phyloP scores from a whole-genome alignment of 805 yeast species.

The Monosporozyma servazzii region DNA sequence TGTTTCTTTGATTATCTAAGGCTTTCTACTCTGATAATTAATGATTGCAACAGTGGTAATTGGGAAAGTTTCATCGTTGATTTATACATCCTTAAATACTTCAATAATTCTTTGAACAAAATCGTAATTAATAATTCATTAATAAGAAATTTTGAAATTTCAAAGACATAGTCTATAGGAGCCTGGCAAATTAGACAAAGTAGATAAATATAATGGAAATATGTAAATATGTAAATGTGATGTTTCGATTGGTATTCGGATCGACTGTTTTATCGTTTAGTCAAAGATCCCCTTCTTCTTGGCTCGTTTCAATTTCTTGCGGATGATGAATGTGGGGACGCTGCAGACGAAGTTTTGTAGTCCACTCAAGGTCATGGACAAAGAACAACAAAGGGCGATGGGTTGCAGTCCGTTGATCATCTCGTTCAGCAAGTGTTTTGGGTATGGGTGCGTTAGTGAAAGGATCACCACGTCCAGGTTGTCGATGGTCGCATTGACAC shows the following conservation, averaged over 20 bases:
- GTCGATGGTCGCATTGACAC: constrained; percentile 20
- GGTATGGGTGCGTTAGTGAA: constrained; percentile 32
- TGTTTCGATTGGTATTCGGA: no score
- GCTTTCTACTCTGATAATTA: no score
- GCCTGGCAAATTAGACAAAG: background rate
- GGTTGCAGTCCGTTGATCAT: constrained; percentile 31
- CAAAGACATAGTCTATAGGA: background rate
- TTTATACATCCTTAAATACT: background rate
- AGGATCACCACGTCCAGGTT: constrained; percentile 26
- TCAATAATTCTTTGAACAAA: no score
- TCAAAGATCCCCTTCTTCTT: constrained; percentile 23
- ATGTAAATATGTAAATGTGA: background rate
- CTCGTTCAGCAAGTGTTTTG: constrained; percentile 32
- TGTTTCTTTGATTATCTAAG: no score
- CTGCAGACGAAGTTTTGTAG: constrained; percentile 28
- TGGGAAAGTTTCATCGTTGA: background rate
- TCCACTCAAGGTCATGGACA: constrained; percentile 19
- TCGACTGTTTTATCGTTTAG: constrained; percentile 4
- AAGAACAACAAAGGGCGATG: constrained; percentile 21
- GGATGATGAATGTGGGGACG: constrained; percentile 27
- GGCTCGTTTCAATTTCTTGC: constrained; percentile 26
- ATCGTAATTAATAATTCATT: no score
- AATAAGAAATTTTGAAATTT: background rate
- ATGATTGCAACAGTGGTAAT: no score
- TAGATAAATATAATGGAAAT: background rate